A percentile compares a stretch with the other conserved stretches of the same genome.
Conservation (phyloP, 164 flowering plant species). For the Chimonanthus praecox region DNA sequence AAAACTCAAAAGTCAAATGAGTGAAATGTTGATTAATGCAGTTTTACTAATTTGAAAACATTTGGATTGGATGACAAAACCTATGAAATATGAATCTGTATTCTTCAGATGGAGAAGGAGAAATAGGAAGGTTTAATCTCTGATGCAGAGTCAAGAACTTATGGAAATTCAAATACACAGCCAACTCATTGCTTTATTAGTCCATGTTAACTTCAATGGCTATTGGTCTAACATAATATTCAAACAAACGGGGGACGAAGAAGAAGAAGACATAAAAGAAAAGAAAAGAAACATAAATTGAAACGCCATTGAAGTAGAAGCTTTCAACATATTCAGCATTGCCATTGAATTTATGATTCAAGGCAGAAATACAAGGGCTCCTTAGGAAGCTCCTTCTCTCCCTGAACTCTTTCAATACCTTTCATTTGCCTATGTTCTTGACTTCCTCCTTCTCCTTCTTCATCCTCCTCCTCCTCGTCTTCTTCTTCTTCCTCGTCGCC, state of each 20-base stretch:
- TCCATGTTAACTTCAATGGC: neutral
- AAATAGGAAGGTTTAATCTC: neutral
- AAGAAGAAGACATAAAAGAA: neutral
- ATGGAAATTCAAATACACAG: conserved; percentile 2
- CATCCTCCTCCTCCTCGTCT: conserved; percentile 5
- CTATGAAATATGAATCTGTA: too few species aligned
- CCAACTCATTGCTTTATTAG: neutral
- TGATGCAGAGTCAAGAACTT: neutral
- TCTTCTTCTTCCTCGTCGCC: conserved; percentile 1
- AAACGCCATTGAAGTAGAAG: neutral
- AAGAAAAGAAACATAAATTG: neutral
- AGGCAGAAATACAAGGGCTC: neutral
- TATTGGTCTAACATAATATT: neutral
- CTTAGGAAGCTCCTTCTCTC: neutral
- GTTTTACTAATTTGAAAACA: neutral
- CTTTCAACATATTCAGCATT: neutral
- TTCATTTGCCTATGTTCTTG: neutral
- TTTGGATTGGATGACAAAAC: neutral
- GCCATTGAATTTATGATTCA: neutral
- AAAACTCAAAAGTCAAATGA: too few species aligned
- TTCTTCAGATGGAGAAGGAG: neutral
- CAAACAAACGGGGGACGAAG: neutral
- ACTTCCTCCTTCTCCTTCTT: neutral
- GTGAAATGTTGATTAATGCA: neutral
- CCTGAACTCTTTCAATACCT: neutral